phyloP scores from a whole-genome alignment of 768 basidiomycete species.

The Trametes punicea region DNA sequence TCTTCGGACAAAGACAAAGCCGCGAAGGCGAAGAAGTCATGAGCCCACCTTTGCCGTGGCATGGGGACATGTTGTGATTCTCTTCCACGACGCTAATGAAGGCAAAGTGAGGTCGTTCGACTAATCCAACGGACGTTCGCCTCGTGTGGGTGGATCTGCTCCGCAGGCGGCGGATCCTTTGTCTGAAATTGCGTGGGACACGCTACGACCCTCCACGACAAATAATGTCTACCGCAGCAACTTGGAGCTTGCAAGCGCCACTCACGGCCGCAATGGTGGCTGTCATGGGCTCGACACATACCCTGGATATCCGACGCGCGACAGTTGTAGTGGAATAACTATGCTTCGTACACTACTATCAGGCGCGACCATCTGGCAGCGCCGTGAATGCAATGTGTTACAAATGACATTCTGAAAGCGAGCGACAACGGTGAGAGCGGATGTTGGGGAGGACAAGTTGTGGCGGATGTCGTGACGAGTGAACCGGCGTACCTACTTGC shows the following conservation, averaged over 20 bases:
- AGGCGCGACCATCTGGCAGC: conserved; percentile 1
- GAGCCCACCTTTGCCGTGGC: background rate
- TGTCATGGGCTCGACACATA: background rate
- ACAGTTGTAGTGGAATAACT: background rate
- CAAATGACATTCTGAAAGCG: conserved; percentile 15
- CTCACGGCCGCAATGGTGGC: background rate
- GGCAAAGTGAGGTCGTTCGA: background rate
- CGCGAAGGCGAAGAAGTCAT: conserved; percentile 20
- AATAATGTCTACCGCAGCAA: background rate
- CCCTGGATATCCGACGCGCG: background rate
- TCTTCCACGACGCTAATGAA: background rate
- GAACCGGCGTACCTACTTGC: conserved; percentile 11
- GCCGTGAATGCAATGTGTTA: conserved; percentile 4
- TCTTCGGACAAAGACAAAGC: conserved; percentile 14
- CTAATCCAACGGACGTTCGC: background rate
- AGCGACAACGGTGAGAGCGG: conserved; percentile 17
- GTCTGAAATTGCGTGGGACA: background rate
- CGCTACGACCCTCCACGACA: background rate
- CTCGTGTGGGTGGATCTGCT: conserved; percentile 5
- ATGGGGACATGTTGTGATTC: background rate
- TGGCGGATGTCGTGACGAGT: conserved; percentile 5
- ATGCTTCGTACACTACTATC: conserved; percentile 2
- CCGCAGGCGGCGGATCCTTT: background rate
- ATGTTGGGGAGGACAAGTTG: conserved; percentile 3
- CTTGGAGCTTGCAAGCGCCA: no score